Percentiles rank a stretch among this genome's conserved stretches.
These are phyloP conservation scores for Hura crepitans DNA, from an alignment of 441 rosid species.

Conservation along the genomic window DNA sequence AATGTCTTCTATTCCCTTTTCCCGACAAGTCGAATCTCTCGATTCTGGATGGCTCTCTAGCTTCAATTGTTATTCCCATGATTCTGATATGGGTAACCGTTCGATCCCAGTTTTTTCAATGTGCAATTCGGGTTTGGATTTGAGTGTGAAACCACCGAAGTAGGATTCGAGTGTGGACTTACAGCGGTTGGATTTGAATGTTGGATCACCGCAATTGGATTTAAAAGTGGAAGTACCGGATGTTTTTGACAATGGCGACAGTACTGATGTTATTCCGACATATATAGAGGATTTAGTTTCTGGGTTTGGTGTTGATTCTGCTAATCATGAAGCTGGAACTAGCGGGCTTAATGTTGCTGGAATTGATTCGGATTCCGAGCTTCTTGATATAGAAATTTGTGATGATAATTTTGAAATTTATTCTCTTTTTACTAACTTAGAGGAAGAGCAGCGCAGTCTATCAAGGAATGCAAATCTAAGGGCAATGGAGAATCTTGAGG, in stretches of 20 bases:
- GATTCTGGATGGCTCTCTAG: neutral
- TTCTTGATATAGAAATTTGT: neutral
- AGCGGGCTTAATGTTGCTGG: constrained; percentile 4
- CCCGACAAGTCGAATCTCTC: neutral
- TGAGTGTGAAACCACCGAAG: neutral
- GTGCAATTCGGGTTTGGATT: neutral
- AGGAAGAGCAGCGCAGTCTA: neutral
- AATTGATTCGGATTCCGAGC: neutral
- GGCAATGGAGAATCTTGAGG: neutral
- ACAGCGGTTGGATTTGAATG: neutral
- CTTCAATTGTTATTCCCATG: neutral
- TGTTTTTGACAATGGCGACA: neutral
- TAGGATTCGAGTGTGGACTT: neutral
- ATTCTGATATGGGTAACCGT: too few relatives aligned
- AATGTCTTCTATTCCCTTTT: neutral
- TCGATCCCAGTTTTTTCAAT: neutral
- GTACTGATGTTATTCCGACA: neutral
- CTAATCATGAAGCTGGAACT: neutral
- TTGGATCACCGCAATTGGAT: neutral
- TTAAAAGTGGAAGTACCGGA: neutral
- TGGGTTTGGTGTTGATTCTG: neutral
- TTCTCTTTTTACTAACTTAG: neutral
- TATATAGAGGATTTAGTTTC: neutral
- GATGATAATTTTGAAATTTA: neutral
- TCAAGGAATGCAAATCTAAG: neutral